Evolutionary conservation across 179 eudicot genomes (phyloP), one percentile per base, ranked within the genome.

Genomic region (Silene vulgaris): DNA sequence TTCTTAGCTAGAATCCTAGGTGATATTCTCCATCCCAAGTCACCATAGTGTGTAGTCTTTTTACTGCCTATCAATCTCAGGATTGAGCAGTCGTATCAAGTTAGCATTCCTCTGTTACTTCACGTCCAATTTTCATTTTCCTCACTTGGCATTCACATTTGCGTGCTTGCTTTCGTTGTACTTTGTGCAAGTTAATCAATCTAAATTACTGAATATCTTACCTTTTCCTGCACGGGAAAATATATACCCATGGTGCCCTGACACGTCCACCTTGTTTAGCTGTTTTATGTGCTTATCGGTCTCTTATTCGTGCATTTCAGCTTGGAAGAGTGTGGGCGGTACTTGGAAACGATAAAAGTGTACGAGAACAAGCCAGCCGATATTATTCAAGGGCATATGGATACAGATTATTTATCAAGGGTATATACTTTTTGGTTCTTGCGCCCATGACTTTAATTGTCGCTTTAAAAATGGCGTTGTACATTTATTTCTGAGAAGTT

Each of bases 301-400:
- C 7, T 67, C 3, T 69, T 56, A 45, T 6, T 72, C 64, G 23
- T 66, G 43, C 1, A 35, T 81, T 76, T 64, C 79, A 93, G 98
- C 83, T 86, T 93, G 93, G 98, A 93, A 82, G 98, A 93, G 82
- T 93, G 98, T 85, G 98, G 92, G 59, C 89, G 98, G 48, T 93
- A 93, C 87, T 77, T 91, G 86, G 97, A 93, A 84, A 93, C 97
- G 0, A 81, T 93, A 40, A 93, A 93, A 82, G 93, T 93, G 13
- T 93, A 91, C 71, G 96, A 93, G 82, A 91, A 91, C 82, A 90
- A 93, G 84, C 85, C 97, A 64, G 98, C 98, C n/a, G 98, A 91
- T 81, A 85, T 90, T 72, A 93, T 91, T 79, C 97, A 93, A 83
- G 97, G 97, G 72, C 97, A 91, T 82, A 90, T 88, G 87, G 96